Conservation (phyloP, 2,329 filamentous ascomycete genomes). For the Cyphellophora attinorum region DNA sequence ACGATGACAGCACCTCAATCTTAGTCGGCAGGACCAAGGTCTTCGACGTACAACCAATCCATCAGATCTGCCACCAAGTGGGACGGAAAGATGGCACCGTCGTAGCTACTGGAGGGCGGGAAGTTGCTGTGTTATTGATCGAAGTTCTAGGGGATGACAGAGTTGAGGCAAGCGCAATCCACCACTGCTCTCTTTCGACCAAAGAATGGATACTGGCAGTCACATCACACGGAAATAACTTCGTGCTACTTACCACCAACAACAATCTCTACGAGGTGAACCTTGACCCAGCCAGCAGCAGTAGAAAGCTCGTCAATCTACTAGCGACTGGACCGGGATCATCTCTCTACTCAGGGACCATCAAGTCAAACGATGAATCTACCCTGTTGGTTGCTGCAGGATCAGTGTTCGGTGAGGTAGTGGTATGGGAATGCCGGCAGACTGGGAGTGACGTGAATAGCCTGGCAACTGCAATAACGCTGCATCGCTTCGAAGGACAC, state of each 20-base stretch:
- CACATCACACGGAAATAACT: constrained; percentile 27
- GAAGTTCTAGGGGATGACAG: too few relatives aligned
- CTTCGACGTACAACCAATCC: not conserved
- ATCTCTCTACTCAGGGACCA: constrained; percentile 76
- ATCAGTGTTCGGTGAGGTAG: constrained; percentile 88
- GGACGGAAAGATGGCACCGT: not conserved
- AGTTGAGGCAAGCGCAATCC: too few relatives aligned
- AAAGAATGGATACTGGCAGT: constrained; percentile 74
- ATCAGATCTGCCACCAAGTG: not conserved
- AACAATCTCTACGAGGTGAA: constrained; percentile 61
- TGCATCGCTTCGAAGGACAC: constrained; percentile 57
- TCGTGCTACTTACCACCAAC: constrained; percentile 70
- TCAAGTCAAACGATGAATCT: constrained; percentile 51
- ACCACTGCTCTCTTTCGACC: too few relatives aligned
- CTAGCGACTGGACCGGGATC: constrained; percentile 54
- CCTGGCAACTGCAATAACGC: constrained; percentile 29
- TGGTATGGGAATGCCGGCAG: constrained; percentile 67
- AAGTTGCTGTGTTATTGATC: too few relatives aligned
- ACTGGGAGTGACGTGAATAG: constrained; percentile 7
- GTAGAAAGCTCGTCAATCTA: constrained; percentile 23
- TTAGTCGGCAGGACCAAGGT: not conserved
- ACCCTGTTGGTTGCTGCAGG: constrained; percentile 71
- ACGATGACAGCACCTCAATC: not conserved
- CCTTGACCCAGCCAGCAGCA: constrained; percentile 11
- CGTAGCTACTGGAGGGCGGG: too few relatives aligned